Conservation (phyloP, 805 yeast species). For the Lachancea thermotolerans region DNA sequence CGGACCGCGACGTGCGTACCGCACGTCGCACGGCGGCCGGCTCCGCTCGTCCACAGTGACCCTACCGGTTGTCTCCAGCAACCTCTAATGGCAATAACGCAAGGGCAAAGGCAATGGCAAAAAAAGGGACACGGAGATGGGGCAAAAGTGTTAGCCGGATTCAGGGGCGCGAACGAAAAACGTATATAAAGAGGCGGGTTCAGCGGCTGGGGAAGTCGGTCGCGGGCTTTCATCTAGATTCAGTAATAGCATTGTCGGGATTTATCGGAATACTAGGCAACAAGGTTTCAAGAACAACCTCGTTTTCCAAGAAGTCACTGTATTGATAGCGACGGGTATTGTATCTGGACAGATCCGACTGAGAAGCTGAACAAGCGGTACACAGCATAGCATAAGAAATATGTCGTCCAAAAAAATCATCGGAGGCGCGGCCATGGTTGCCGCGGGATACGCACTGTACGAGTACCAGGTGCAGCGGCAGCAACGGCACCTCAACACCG, state of each 20-base stretch:
- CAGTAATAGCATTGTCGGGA: no score
- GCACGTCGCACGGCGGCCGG: no score
- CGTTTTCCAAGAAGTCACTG: no score
- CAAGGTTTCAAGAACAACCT: no score
- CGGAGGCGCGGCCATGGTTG: conserved; percentile 23
- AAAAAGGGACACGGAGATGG: neutral
- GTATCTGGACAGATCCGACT: neutral
- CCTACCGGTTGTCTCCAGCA: neutral
- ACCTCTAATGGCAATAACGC: neutral
- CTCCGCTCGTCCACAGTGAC: neutral
- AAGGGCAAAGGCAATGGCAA: neutral
- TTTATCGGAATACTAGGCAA: no score
- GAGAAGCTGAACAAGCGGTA: neutral
- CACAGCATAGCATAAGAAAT: no score
- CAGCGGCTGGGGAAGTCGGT: neutral
- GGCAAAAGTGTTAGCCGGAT: conserved; percentile 4
- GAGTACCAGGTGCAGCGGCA: conserved; percentile 20
- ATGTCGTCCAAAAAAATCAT: conserved; percentile 17
- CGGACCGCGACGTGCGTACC: no score
- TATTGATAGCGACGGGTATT: neutral
- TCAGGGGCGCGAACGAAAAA: conserved; percentile 5
- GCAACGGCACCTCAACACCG: conserved; percentile 13
- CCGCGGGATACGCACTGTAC: conserved; percentile 24
- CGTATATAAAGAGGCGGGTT: conserved; percentile 5
- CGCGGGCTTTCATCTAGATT: no score